These are phyloP conservation scores for Chloranthus sessilifolius DNA, from an alignment of 164 flowering plant species.

Conservation along the genomic window DNA sequence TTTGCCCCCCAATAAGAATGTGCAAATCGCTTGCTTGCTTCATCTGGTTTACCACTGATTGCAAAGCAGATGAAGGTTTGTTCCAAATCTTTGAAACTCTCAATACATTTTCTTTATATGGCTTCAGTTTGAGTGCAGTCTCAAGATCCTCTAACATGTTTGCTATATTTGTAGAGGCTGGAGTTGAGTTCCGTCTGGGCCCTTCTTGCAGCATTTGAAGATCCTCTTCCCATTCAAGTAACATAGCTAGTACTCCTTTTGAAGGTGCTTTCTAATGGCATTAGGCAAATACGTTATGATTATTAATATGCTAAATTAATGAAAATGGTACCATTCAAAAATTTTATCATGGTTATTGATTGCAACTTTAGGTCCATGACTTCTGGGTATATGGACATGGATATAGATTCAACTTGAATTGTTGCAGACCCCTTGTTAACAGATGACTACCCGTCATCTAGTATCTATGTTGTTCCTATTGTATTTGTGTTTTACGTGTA, in stretches of 20 bases:
- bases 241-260: conserved; percentile 30
- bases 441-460: too few species aligned
- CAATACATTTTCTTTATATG: conserved; percentile 1
- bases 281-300: too few species aligned
- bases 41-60: conserved; percentile 85
- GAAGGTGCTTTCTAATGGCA: conserved; percentile 99
- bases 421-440: too few species aligned
- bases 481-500: too few species aligned
- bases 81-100: background rate
- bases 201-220: conserved; percentile 91
- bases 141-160: too few species aligned
- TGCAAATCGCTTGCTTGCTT: conserved; percentile 85
- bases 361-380: too few species aligned
- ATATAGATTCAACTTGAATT: too few species aligned
- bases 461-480: too few species aligned
- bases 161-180: conserved; percentile 48
- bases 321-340: too few species aligned
- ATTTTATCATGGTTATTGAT: too few species aligned
- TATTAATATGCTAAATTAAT: too few species aligned
- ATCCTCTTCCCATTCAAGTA: conserved; percentile 63
- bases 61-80: conserved; percentile 97
- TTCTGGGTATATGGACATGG: too few species aligned
- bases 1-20: conserved; percentile 72
- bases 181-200: conserved; percentile 95
- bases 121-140: conserved; percentile 11